A percentile compares a stretch with the other conserved stretches of the same genome.
Conservation (phyloP, 257 asterid genomes). For the Przewalskia tangutica region DNA sequence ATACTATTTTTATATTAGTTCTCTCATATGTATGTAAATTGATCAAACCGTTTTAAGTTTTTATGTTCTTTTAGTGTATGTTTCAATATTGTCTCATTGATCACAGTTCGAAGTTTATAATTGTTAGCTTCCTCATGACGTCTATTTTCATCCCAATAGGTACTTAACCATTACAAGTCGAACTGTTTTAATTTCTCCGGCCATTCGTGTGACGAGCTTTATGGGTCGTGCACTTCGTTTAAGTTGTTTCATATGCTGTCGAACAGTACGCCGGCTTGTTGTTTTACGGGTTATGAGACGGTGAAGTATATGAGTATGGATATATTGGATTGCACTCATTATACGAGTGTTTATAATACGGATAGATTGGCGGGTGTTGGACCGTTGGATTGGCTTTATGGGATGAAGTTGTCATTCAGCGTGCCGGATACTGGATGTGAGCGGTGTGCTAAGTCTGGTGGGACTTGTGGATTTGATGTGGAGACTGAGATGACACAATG, state of each 20-base stretch:
- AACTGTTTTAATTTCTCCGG: constrained; percentile 73
- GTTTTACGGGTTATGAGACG: constrained; percentile 68
- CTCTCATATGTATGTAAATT: too few species aligned
- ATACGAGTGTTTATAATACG: constrained; percentile 64
- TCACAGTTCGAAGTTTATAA: too few species aligned
- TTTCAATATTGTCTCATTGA: too few species aligned
- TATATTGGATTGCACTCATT: constrained; percentile 79
- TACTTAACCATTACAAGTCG: constrained; percentile 64
- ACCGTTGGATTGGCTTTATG: constrained; percentile 80
- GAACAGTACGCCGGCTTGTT: constrained; percentile 52
- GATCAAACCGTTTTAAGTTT: too few species aligned
- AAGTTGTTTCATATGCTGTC: constrained; percentile 53
- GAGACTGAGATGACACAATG: constrained; percentile 61
- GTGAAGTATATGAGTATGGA: constrained; percentile 79
- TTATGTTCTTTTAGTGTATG: too few species aligned
- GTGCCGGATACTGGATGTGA: constrained; percentile 67
- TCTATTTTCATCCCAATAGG: too few species aligned
- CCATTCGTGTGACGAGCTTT: constrained; percentile 78
- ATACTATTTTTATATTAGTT: too few species aligned
- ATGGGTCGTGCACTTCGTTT: constrained; percentile 64
- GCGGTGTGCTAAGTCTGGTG: constrained; percentile 56
- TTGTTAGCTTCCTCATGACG: too few species aligned
- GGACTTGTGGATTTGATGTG: constrained; percentile 81
- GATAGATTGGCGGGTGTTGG: constrained; percentile 53
- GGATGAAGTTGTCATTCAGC: constrained; percentile 50